phyloP scores from a whole-genome alignment of 257 asterid species.

The Solanum bukasovii region DNA sequence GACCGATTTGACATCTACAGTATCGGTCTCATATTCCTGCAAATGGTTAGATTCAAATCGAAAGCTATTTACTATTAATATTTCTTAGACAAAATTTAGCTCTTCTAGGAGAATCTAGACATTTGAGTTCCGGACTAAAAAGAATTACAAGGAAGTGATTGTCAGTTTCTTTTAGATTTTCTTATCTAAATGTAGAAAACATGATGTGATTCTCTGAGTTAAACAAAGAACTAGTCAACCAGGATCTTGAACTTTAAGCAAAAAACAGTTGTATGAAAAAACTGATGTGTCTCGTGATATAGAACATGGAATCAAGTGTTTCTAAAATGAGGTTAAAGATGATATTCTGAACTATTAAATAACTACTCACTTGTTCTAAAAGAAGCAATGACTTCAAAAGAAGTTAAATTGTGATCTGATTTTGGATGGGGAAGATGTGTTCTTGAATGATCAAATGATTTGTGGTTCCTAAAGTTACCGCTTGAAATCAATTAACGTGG shows the following conservation, averaged over 20 bases:
- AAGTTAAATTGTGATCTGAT: neutral
- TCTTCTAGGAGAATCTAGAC: neutral
- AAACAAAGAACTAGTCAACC: neutral
- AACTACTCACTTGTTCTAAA: neutral
- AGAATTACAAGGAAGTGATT: neutral
- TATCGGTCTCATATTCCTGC: slow-evolving; percentile 69
- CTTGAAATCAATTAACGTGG: neutral
- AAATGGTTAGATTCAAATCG: slow-evolving; percentile 52
- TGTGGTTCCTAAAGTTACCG: neutral
- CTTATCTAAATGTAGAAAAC: neutral
- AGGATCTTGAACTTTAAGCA: neutral
- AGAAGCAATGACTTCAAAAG: neutral
- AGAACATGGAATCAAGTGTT: neutral
- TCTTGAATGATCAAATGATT: neutral
- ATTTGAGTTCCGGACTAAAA: neutral
- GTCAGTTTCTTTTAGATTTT: neutral
- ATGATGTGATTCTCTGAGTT: neutral
- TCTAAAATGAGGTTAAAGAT: neutral
- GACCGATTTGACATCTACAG: slow-evolving; percentile 95
- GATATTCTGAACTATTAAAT: neutral
- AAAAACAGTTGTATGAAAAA: neutral
- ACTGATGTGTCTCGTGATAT: neutral
- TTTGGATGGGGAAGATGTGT: neutral
- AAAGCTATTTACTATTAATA: neutral
- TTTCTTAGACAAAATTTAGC: neutral